Conservation (phyloP, 2,329 filamentous ascomycete species). For the Emmonsia crescens region DNA sequence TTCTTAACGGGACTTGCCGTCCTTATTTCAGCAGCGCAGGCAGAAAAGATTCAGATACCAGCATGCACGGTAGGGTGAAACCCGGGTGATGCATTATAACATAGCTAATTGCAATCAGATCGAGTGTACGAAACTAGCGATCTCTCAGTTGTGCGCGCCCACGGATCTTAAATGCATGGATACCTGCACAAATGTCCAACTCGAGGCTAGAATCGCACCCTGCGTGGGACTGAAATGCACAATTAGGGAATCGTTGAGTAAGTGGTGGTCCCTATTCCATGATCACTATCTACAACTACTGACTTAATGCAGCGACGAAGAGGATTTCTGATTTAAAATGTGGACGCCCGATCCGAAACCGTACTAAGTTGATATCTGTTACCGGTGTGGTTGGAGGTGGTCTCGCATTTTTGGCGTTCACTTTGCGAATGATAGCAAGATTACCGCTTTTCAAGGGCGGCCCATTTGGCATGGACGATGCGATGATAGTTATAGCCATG, state of each 20-base stretch:
- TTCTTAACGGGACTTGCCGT: not conserved
- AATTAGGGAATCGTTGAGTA: not conserved
- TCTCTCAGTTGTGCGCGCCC: not conserved
- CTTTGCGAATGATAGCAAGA: not conserved
- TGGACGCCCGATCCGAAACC: not conserved
- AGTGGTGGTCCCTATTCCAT: not conserved
- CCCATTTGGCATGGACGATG: constrained; percentile 5
- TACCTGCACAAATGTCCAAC: not conserved
- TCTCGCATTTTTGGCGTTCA: not conserved
- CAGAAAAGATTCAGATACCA: not conserved
- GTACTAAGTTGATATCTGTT: not conserved
- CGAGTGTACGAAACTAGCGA: constrained; percentile 2
- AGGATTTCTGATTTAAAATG: not conserved
- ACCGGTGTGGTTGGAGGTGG: not conserved
- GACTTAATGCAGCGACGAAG: not conserved
- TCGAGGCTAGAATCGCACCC: not conserved
- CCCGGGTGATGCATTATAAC: not conserved
- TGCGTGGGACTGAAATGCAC: not conserved
- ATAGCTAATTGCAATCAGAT: not conserved
- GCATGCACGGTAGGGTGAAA: not conserved
- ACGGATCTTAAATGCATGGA: not conserved
- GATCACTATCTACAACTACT: not conserved
- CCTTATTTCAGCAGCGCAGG: not conserved
- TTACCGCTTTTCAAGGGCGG: not conserved
- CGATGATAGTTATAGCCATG: constrained; percentile 1